Base-by-base conservation (phyloP, 2,329 filamentous ascomycete species). In the Phialophora macrospora region DNA sequence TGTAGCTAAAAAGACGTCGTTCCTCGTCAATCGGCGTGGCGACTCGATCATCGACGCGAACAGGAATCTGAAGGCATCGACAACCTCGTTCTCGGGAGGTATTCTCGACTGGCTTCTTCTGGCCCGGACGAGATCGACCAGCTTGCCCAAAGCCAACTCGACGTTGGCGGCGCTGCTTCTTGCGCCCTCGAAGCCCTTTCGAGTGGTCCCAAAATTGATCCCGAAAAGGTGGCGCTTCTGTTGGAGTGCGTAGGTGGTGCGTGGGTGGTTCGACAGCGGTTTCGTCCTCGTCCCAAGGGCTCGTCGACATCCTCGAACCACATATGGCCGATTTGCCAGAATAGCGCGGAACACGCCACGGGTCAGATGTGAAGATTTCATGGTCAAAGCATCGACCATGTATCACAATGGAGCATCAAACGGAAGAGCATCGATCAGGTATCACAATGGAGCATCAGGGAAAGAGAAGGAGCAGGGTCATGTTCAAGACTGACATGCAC, bases 81-180 rank as follows among this genome's bases (percentile, higher is more conserved):
- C 77, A 2, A 97, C 80, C 38, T 90, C 86, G n/a, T 82, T 76
- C 2, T 82, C 79, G 0, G 85, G 77, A 17, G 91, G 92, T 9
- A 87, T 84, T 38, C 92, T 85, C 41, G 88, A 81, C 59, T 85
- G 83, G 63, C 90, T 84, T 59, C 85, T 82, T 70, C 88, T 80
- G 66, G 87, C 85, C 70, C 86, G 85, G 60, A 85, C 81, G 75
- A 92, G 85, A 65, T 90, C 85, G 72, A 90, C 84, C 79, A 97
- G 60, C 51, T 64, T 69, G 52, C 64, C 63, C 34, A 72, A 46
- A 8, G 71, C 71, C 51, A 57, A 44, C 58, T 73, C 70, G 24
- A 73, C 30, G 58, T 73, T 72, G 28, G 67, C 60, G 2, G 63
- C 17, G 8, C 64, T 69, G 20, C 57, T 55, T 55, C 63, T 73